These are phyloP conservation scores for Chlorella ohadii DNA, from an alignment of 139 green algal genomes.

Conservation along the genomic window DNA sequence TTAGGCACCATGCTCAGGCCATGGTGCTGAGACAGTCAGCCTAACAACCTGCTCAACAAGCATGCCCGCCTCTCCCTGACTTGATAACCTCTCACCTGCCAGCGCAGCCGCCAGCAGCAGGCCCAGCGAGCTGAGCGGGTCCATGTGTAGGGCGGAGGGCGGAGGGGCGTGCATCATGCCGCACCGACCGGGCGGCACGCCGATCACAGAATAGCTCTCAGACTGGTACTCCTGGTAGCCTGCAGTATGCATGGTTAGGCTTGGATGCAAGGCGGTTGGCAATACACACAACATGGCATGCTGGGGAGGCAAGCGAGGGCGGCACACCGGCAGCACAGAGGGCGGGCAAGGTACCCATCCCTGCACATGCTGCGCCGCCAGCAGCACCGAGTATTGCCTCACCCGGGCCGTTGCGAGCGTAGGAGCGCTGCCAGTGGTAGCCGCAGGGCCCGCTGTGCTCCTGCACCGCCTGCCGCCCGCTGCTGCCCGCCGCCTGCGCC, in stretches of 20 bases:
- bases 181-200: background rate
- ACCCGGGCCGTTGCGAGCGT: background rate
- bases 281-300: background rate
- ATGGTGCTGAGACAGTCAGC: no score
- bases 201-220: slow-evolving; percentile 13
- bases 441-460: slow-evolving; percentile 8
- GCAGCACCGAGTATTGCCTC: no score
- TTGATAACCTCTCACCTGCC: background rate
- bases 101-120: slow-evolving; percentile 8
- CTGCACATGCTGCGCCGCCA: no score
- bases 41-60: background rate
- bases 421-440: slow-evolving; percentile 28
- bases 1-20: no score
- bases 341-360: no score
- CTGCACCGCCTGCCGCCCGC: background rate
- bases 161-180: background rate
- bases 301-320: background rate
- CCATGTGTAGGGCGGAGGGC: background rate
- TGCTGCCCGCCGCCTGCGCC: background rate
- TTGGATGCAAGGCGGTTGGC: background rate
- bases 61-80: background rate
- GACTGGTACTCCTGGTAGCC: slow-evolving; percentile 7
- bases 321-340: no score
- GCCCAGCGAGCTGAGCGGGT: background rate
- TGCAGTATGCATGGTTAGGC: no score